Evolutionary conservation across 139 green algal genomes (phyloP), one percentile per base, ranked within the genome.

Genomic region (Gonium pectorale): DNA sequence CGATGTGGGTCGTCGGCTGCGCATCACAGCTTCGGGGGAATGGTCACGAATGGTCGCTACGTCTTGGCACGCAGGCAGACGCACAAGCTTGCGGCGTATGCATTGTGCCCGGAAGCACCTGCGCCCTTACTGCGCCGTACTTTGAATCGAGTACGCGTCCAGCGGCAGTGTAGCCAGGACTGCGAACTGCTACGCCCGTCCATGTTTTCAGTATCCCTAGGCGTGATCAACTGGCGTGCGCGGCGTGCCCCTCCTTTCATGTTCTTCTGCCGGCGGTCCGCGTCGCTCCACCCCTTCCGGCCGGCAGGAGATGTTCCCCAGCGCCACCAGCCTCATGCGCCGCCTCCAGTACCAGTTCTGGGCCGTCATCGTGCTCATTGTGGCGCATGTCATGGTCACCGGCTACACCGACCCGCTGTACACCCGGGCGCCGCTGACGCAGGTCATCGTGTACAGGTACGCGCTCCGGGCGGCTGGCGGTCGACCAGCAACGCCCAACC

Each of bases 331-430:
- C 46, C 37, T 79, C 46, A 24, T 79, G 46, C 70, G 70, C 17
- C 70, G 46, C 8, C 64, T 79, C 46, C 37, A 3, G 22, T 80
- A 54, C 49, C 31, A 69, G 63, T 69, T 74, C 9, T 46, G 60
- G 40, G 70, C 38, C 4, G 49, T 86, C 5, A 9, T 68, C 17
- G 31, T 35, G 13, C 64, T 89, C 24, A 33, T 86, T 0, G 79
- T 86, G 44, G 63, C 40, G 3, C 63, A 86, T 72, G 52, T 64
- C 27, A 43, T 86, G 31, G n/a, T 89, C 13, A 75, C 41, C 24
- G 86, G 38, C 13, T 89, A 83, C 69, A 86, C 79, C 11, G 86
- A 89, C 70, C 86, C 86, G 3, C 46, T 86, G 4, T 68, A 73
- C 67, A 67, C n/a, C 21, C 64, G n/a, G 27, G 59, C 40, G 29